phyloP scores from a whole-genome alignment of 1,284 basidiomycete species.

The Irpex rosettiformis region DNA sequence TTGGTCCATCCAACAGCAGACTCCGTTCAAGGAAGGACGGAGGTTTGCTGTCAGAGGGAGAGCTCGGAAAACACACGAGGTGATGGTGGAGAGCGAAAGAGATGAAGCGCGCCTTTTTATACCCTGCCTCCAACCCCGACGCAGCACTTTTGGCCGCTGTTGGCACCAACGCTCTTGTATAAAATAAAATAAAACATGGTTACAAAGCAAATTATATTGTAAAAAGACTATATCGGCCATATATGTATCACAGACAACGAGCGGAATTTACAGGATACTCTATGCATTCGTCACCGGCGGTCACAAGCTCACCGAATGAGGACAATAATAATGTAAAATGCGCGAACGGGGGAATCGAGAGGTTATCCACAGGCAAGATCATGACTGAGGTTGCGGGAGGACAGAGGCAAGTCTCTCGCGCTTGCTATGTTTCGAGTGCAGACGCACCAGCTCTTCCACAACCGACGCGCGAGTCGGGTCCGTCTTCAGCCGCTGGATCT shows the following conservation, averaged over 20 bases:
- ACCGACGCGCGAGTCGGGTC: slow-evolving; percentile 35
- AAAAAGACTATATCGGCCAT: neutral
- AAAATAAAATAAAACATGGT: neutral
- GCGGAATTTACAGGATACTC: neutral
- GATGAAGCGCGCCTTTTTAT: slow-evolving; percentile 7
- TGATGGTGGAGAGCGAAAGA: neutral
- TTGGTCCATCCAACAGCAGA: slow-evolving; percentile 22
- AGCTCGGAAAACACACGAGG: neutral
- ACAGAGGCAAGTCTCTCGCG: slow-evolving; percentile 5
- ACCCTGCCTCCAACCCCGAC: neutral
- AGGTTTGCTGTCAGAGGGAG: neutral
- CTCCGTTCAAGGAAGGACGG: neutral
- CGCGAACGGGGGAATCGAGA: neutral
- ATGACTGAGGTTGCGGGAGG: neutral
- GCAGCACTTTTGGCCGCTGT: neutral
- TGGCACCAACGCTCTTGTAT: slow-evolving; percentile 5
- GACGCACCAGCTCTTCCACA: slow-evolving; percentile 41
- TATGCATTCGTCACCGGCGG: neutral
- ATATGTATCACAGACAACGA: neutral
- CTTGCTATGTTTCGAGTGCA: slow-evolving; percentile 39
- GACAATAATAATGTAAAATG: neutral
- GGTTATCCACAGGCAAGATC: neutral
- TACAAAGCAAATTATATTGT: neutral
- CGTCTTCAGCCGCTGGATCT: slow-evolving; percentile 45
- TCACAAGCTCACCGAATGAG: neutral